Percentiles rank a stretch among this genome's conserved stretches.
Conservation (phyloP, 106 monocot species). For the Dioscorea alata region DNA sequence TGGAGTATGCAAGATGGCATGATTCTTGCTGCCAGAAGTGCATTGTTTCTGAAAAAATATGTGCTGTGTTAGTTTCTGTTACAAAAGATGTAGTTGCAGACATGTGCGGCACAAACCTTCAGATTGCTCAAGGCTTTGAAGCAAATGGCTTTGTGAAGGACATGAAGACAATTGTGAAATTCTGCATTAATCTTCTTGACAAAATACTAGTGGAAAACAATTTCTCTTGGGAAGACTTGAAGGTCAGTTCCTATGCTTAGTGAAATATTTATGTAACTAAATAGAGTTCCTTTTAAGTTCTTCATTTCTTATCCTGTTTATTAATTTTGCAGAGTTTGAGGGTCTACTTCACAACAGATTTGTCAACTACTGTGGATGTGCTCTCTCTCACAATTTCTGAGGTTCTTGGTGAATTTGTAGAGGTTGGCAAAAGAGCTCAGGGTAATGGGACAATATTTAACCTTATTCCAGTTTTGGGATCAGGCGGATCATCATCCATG, state of each 20-base stretch:
- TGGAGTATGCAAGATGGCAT: slow-evolving; percentile 22
- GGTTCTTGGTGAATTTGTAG: slow-evolving; percentile 40
- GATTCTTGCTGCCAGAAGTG: slow-evolving; percentile 51
- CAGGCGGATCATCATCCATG: slow-evolving; percentile 56
- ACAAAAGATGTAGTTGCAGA: slow-evolving; percentile 36
- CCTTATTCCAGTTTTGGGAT: slow-evolving; percentile 60
- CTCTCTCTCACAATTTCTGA: slow-evolving; percentile 34
- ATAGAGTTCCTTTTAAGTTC: not conserved
- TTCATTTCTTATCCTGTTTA: not conserved
- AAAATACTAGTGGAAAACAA: slow-evolving; percentile 46
- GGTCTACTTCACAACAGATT: slow-evolving; percentile 42
- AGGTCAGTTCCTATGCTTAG: slow-evolving; percentile 30
- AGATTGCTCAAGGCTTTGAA: not conserved
- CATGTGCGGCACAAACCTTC: slow-evolving; percentile 33
- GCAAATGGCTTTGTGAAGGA: slow-evolving; percentile 12
- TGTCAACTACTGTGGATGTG: slow-evolving; percentile 10
- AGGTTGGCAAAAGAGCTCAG: slow-evolving; percentile 1
- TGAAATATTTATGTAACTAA: not conserved
- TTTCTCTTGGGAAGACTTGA: slow-evolving; percentile 64
- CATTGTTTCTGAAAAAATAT: slow-evolving; percentile 47
- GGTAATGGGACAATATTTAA: slow-evolving; percentile 33
- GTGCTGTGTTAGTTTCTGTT: slow-evolving; percentile 49
- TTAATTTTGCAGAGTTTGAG: slow-evolving; percentile 59
- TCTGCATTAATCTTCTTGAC: slow-evolving; percentile 48
- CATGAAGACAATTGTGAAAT: slow-evolving; percentile 36